Percentiles rank a stretch among this genome's conserved stretches.
Conservation (phyloP, 2,329 filamentous ascomycete genomes). For the Nemania sp. region DNA sequence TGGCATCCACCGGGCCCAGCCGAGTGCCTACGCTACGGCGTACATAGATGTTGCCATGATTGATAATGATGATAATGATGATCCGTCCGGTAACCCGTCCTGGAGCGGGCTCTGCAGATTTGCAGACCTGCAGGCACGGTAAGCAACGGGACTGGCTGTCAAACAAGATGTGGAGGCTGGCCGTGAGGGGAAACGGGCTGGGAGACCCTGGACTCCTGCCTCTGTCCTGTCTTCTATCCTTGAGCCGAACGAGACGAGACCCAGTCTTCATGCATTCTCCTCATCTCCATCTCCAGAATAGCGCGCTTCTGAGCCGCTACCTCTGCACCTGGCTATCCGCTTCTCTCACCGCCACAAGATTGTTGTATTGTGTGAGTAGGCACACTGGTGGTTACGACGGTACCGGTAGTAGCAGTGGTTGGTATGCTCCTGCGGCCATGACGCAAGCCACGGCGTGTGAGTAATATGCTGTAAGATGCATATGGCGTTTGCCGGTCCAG, state of each 20-base stretch:
- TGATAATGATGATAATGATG: constrained; percentile 7
- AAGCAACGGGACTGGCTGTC: neutral
- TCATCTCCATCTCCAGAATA: too few relatives aligned
- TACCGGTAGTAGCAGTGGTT: too few relatives aligned
- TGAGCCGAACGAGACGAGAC: neutral
- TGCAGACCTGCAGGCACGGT: neutral
- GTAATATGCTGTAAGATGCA: neutral
- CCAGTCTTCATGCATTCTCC: constrained; percentile 8
- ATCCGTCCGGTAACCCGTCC: neutral
- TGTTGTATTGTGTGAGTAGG: neutral
- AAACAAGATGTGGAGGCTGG: constrained; percentile 17
- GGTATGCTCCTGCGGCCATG: neutral
- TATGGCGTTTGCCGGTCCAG: neutral
- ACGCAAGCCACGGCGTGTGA: neutral
- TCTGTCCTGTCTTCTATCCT: neutral
- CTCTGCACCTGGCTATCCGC: constrained; percentile 10
- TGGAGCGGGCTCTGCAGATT: neutral
- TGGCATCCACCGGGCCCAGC: constrained; percentile 19
- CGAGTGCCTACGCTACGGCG: neutral
- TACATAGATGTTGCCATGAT: neutral
- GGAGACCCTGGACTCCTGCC: neutral
- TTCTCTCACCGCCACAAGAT: neutral
- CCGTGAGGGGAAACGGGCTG: constrained; percentile 19
- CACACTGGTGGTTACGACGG: too few relatives aligned
- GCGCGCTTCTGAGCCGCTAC: too few relatives aligned